Conservation (phyloP, 1,139 yeast genomes). For the Protomyces inouyei region DNA sequence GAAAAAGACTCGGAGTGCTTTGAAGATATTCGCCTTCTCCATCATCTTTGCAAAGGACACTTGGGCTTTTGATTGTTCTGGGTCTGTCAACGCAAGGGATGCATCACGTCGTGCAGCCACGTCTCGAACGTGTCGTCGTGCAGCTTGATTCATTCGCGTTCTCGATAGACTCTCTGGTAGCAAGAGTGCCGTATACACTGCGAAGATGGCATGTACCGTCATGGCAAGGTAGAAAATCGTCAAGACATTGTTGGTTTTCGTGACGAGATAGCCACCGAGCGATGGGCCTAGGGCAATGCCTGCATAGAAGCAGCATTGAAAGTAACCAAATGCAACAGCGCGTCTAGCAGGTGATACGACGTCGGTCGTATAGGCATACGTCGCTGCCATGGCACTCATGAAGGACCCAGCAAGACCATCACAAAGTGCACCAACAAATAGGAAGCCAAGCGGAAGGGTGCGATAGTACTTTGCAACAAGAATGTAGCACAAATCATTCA, state of each 20-base stretch:
- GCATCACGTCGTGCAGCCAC: neutral
- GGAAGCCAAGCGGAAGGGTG: slow-evolving; percentile 37
- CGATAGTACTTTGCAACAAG: slow-evolving; percentile 28
- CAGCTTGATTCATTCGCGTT: slow-evolving; percentile 7
- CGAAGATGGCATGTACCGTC: slow-evolving; percentile 34
- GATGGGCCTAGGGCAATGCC: slow-evolving; percentile 66
- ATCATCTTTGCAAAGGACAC: neutral
- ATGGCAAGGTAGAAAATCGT: slow-evolving; percentile 37
- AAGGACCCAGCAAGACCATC: slow-evolving; percentile 56
- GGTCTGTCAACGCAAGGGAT: neutral
- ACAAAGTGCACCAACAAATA: slow-evolving; percentile 43
- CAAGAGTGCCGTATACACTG: slow-evolving; percentile 42
- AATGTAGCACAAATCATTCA: slow-evolving; percentile 27
- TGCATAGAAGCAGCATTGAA: slow-evolving; percentile 52
- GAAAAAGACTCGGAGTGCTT: slow-evolving; percentile 12
- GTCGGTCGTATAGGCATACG: slow-evolving; percentile 61
- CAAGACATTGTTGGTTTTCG: slow-evolving; percentile 36
- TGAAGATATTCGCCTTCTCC: slow-evolving; percentile 1
- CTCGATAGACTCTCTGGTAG: slow-evolving; percentile 53
- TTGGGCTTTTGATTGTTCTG: neutral
- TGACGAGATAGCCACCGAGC: slow-evolving; percentile 47
- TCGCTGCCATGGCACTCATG: slow-evolving; percentile 49
- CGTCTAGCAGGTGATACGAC: slow-evolving; percentile 54
- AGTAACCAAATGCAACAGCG: slow-evolving; percentile 53
- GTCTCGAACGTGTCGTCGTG: slow-evolving; percentile 15